phyloP scores from a whole-genome alignment of 192 early-diverging fungal species.

The Umbelopsis sp. region DNA sequence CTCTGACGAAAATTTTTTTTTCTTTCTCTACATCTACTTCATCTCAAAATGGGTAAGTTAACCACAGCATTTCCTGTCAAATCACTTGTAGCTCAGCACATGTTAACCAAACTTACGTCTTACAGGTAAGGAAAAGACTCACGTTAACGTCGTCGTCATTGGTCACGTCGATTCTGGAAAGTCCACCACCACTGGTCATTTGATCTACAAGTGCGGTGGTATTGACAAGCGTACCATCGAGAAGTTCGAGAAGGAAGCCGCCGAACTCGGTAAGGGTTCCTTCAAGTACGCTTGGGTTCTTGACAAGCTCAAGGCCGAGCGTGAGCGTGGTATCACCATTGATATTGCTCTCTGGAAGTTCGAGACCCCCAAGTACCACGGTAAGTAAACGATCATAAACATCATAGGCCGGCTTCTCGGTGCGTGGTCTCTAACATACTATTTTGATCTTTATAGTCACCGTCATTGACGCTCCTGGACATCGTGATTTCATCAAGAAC shows the following conservation, averaged over 20 bases:
- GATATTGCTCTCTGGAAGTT: conserved; percentile 97
- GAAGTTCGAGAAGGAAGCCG: conserved; percentile 99
- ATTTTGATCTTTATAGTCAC: conserved; percentile 54
- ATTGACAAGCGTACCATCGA: conserved; percentile 99
- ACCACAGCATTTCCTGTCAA: neutral
- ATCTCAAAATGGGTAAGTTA: conserved; percentile 8
- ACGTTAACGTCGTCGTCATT: conserved; percentile 95
- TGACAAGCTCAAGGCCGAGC: conserved; percentile 99
- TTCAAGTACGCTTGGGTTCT: conserved; percentile 99
- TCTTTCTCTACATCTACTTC: neutral
- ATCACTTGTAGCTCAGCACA: neutral
- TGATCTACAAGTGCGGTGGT: conserved; percentile 99
- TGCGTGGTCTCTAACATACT: neutral
- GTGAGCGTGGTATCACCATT: conserved; percentile 99
- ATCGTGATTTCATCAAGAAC: conserved; percentile 99
- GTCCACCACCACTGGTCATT: conserved; percentile 99
- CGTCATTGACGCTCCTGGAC: conserved; percentile 99
- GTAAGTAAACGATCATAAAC: neutral
- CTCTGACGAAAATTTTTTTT: neutral
- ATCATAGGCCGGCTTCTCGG: neutral
- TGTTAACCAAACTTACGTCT: neutral
- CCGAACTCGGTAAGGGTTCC: conserved; percentile 98
- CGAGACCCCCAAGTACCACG: conserved; percentile 94
- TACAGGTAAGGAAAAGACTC: conserved; percentile 81
- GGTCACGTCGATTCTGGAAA: conserved; percentile 99